A percentile compares a stretch with the other conserved stretches of the same genome.
These are phyloP conservation scores for Adansonia grandidieri DNA, from an alignment of 441 rosid genomes.

Conservation along the genomic window DNA sequence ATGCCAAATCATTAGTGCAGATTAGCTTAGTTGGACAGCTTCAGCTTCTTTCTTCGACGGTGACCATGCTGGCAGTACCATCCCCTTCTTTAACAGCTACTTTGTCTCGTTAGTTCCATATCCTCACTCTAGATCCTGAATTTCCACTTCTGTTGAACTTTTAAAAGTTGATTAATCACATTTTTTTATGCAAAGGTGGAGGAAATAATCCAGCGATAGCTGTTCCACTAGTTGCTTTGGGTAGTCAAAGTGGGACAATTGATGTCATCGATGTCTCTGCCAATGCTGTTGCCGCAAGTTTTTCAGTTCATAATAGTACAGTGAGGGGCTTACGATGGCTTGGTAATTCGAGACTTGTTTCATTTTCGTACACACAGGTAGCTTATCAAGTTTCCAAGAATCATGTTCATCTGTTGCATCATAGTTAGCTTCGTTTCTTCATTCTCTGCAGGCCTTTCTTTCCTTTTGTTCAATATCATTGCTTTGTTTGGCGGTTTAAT, in stretches of 20 bases:
- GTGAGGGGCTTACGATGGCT: constrained; percentile 98
- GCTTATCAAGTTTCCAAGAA: constrained; percentile 10
- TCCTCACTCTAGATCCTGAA: constrained; percentile 21
- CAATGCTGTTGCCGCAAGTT: constrained; percentile 89
- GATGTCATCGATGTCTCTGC: constrained; percentile 93
- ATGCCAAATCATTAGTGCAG: constrained; percentile 55
- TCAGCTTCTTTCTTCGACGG: constrained; percentile 94
- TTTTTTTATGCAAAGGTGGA: constrained; percentile 69
- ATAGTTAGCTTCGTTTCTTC: constrained; percentile 6
- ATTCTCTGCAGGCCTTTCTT: background rate
- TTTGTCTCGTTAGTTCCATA: constrained; percentile 82
- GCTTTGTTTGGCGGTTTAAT: constrained; percentile 22
- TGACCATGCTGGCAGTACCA: constrained; percentile 94
- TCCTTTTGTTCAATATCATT: constrained; percentile 23
- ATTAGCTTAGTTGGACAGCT: constrained; percentile 82
- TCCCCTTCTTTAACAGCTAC: constrained; percentile 94
- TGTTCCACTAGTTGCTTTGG: constrained; percentile 98
- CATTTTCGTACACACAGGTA: constrained; percentile 95
- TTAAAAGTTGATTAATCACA: constrained; percentile 33
- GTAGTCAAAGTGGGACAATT: constrained; percentile 82
- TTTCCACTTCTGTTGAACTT: constrained; percentile 24
- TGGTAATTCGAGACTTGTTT: constrained; percentile 95
- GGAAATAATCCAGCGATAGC: constrained; percentile 92
- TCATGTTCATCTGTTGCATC: background rate
- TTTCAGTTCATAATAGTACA: constrained; percentile 73